Percentiles rank a stretch among this genome's conserved stretches.
phyloP scores from a whole-genome alignment of 176 grass and related monocot genomes.

The Triticum dicoccoides region DNA sequence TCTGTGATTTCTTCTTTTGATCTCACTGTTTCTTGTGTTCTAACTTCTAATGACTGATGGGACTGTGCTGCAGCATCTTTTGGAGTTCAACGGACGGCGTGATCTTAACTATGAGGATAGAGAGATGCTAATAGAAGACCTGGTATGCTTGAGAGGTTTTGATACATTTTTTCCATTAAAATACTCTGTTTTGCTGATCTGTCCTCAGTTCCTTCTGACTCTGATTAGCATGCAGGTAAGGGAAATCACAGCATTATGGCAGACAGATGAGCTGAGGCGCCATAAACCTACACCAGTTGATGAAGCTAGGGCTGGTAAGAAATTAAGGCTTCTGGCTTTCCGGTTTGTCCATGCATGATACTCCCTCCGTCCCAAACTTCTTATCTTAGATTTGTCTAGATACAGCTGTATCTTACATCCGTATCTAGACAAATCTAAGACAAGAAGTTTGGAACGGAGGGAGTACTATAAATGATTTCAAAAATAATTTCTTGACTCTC shows the following conservation, averaged over 20 bases:
- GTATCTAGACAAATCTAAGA: too few species aligned
- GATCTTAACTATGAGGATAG: conserved; percentile 93
- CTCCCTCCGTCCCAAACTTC: too few species aligned
- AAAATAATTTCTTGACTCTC: neutral
- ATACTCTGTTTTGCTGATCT: neutral
- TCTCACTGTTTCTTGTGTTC: neutral
- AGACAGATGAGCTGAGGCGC: conserved; percentile 95
- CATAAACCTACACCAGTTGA: conserved; percentile 96
- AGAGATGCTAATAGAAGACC: conserved; percentile 87
- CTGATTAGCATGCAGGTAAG: conserved; percentile 46
- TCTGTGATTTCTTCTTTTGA: neutral
- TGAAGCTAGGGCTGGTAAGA: conserved; percentile 81
- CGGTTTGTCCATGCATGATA: conserved; percentile 16
- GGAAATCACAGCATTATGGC: conserved; percentile 92
- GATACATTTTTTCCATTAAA: neutral
- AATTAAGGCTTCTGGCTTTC: neutral
- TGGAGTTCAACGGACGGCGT: conserved; percentile 86
- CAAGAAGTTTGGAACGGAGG: too few species aligned
- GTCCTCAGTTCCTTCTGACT: neutral
- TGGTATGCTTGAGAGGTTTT: conserved; percentile 53
- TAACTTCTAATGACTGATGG: conserved; percentile 13
- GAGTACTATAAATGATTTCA: neutral
- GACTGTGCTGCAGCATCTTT: conserved; percentile 56
- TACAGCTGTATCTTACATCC: too few species aligned
- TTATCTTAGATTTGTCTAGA: too few species aligned